A percentile compares a stretch with the other conserved stretches of the same genome.
phyloP scores from a whole-genome alignment of 2,329 filamentous ascomycete genomes.

The Truncatella angustata region DNA sequence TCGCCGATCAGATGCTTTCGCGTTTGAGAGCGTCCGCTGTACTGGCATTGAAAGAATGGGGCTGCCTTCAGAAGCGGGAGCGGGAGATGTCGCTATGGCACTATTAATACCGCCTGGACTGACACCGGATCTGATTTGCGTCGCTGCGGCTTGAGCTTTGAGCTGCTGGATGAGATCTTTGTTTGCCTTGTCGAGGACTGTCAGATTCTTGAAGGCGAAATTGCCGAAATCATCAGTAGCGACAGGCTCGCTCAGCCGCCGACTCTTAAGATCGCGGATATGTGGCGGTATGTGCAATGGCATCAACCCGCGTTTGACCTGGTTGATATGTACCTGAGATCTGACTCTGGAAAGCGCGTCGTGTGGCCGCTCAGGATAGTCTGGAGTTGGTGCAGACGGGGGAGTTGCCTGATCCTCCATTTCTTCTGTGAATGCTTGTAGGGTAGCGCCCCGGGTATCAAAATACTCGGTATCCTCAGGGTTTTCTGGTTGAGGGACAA shows the following conservation, averaged over 20 bases:
- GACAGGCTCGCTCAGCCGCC: constrained; percentile 87
- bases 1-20: constrained; percentile 69
- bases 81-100: constrained; percentile 59
- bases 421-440: constrained; percentile 91
- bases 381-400: constrained; percentile 66
- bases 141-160: constrained; percentile 80
- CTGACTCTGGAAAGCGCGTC: constrained; percentile 90
- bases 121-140: constrained; percentile 52
- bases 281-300: constrained; percentile 95
- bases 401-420: constrained; percentile 86
- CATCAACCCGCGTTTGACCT: constrained; percentile 88
- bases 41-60: constrained; percentile 77
- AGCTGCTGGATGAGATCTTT: constrained; percentile 98
- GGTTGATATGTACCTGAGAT: constrained; percentile 70
- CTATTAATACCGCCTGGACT: constrained; percentile 42
- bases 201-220: constrained; percentile 96
- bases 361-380: constrained; percentile 87
- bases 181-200: constrained; percentile 95
- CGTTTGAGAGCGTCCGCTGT: constrained; percentile 80
- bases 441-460: constrained; percentile 83
- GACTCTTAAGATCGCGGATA: constrained; percentile 84
- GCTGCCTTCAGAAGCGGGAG: constrained; percentile 76
- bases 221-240: constrained; percentile 90
- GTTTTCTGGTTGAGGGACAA: constrained; percentile 88
- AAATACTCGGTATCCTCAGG: constrained; percentile 99